These are phyloP conservation scores for Lichenothelia convexa DNA, from an alignment of 495 filamentous ascomycete species.

Conservation along the genomic window DNA sequence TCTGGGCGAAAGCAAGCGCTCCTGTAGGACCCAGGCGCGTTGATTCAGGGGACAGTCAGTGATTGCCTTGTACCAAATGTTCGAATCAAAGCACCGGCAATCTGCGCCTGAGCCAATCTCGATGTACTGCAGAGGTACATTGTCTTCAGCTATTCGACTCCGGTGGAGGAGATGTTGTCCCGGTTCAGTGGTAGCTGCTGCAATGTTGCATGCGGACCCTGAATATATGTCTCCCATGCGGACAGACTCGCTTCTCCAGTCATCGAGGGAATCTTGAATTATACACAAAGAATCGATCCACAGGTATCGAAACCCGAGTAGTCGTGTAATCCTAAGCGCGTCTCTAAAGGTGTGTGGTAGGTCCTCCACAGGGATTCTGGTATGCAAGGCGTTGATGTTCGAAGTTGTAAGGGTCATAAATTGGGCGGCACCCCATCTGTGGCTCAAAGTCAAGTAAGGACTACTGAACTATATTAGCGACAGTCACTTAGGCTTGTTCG, in stretches of 20 bases:
- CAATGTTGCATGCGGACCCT: neutral
- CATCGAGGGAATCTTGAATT: neutral
- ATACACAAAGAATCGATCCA: constrained; percentile 11
- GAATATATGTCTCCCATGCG: neutral
- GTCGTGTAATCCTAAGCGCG: constrained; percentile 3
- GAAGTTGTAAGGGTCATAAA: neutral
- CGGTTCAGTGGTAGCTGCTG: neutral
- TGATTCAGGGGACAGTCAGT: neutral
- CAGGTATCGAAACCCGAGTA: constrained; percentile 3
- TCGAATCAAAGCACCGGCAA: neutral
- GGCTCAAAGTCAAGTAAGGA: neutral
- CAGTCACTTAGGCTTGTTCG: no score
- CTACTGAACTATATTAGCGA: no score
- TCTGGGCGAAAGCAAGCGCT: constrained; percentile 8
- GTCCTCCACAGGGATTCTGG: neutral
- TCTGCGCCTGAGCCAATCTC: neutral
- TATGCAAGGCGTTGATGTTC: neutral
- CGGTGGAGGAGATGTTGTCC: neutral
- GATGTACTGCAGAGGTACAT: neutral
- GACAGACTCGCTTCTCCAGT: neutral
- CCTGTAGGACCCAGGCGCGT: constrained; percentile 13
- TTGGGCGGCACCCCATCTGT: neutral
- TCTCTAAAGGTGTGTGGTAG: constrained; percentile 7
- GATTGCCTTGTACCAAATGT: neutral
- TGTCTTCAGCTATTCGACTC: neutral